These are phyloP conservation scores for Lonicera japonica DNA, from an alignment of 129 eudicot genomes.

Conservation along the genomic window DNA sequence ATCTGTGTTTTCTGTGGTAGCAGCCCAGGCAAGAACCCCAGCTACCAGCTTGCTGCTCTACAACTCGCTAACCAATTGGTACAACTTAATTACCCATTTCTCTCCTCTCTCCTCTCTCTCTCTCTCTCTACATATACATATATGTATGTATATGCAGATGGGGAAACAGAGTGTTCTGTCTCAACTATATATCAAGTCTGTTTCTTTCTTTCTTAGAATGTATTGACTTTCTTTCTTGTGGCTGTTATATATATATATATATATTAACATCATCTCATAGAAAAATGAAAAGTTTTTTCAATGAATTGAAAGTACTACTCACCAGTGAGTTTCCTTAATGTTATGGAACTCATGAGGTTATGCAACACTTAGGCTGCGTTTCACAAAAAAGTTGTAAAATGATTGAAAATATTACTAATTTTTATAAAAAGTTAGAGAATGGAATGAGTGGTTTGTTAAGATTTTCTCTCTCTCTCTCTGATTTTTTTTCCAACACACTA, in stretches of 20 bases:
- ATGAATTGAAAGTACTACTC: background rate
- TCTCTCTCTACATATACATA: background rate
- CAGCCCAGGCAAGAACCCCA: constrained; percentile 80
- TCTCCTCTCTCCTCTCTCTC: too few species aligned
- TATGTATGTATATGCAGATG: constrained; percentile 1
- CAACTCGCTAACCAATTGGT: constrained; percentile 86
- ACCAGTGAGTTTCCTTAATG: background rate
- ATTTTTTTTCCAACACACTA: too few species aligned
- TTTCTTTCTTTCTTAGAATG: background rate
- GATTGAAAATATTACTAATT: too few species aligned
- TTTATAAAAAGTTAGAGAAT: too few species aligned
- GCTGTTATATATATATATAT: too few species aligned
- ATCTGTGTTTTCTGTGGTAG: constrained; percentile 94
- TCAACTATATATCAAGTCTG: background rate
- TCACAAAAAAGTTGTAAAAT: background rate
- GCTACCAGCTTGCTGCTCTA: constrained; percentile 71
- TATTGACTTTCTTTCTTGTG: background rate
- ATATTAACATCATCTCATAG: background rate
- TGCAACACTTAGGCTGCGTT: background rate
- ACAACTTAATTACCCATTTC: background rate
- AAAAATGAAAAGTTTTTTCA: background rate
- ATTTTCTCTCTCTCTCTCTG: too few species aligned
- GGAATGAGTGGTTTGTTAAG: too few species aligned
- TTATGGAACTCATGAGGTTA: too few species aligned
- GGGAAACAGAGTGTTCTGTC: constrained; percentile 10